Conservation (phyloP, 768 basidiomycete genomes). For the Pisolithus tinctorius region DNA sequence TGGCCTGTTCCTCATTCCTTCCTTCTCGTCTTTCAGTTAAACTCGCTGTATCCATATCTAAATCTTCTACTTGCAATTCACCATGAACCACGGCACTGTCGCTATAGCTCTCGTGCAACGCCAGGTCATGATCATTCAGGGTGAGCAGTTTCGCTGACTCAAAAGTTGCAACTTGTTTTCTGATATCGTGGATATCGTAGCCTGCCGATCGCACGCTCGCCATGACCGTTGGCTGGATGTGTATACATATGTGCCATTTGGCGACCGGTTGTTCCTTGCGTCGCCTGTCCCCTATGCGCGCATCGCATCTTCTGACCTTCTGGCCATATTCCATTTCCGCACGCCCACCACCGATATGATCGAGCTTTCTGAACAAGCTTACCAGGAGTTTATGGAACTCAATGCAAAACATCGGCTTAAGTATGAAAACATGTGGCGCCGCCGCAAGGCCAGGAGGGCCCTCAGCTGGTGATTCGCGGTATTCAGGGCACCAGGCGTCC, state of each 20-base stretch:
- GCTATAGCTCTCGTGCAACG: constrained; percentile 66
- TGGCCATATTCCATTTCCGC: constrained; percentile 42
- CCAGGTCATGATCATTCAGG: constrained; percentile 64
- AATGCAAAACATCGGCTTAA: constrained; percentile 46
- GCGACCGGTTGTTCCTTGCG: constrained; percentile 59
- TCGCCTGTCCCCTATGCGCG: constrained; percentile 55
- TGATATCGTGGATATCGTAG: constrained; percentile 27
- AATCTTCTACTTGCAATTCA: constrained; percentile 1
- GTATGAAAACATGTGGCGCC: constrained; percentile 54
- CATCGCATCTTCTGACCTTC: constrained; percentile 52
- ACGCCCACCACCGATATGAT: constrained; percentile 46
- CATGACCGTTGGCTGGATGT: constrained; percentile 61
- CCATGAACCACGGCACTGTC: constrained; percentile 51
- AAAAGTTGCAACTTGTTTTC: neutral
- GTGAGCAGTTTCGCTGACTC: constrained; percentile 25
- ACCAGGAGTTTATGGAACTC: constrained; percentile 50
- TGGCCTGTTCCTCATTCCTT: neutral
- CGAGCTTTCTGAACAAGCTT: constrained; percentile 55
- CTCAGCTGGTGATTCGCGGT: neutral
- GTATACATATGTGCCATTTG: constrained; percentile 56
- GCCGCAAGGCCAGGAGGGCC: constrained; percentile 31
- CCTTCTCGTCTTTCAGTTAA: constrained; percentile 11
- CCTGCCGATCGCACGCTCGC: constrained; percentile 46
- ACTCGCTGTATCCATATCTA: neutral
- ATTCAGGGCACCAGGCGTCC: neutral